Evolutionary conservation across 306 rosid genomes (phyloP).

Genomic region (Pyrus bretschneideri): DNA sequence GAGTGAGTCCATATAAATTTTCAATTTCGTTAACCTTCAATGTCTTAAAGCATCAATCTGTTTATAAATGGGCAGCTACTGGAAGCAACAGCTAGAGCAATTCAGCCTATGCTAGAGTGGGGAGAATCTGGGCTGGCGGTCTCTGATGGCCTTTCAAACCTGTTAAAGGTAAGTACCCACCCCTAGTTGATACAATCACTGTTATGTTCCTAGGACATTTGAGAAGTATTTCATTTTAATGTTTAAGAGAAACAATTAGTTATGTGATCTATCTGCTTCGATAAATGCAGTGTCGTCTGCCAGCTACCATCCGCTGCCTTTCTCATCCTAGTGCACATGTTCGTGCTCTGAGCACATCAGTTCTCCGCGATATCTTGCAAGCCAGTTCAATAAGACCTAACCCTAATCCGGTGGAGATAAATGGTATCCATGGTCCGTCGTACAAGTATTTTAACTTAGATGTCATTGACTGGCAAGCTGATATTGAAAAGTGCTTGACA

Average conservation of each 20-base stretch:
- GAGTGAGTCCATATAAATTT: background rate
- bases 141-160: slow-evolving; percentile 93
- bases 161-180: slow-evolving; percentile 53
- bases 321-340: slow-evolving; percentile 91
- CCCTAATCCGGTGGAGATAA: slow-evolving; percentile 35
- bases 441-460: slow-evolving; percentile 47
- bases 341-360: slow-evolving; percentile 79
- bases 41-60: slow-evolving; percentile 1
- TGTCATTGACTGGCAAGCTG: slow-evolving; percentile 70
- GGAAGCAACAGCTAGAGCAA: slow-evolving; percentile 93
- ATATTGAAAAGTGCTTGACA: slow-evolving; percentile 68
- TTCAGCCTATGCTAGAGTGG: slow-evolving; percentile 71
- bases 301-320: slow-evolving; percentile 77
- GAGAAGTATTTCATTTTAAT: background rate
- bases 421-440: slow-evolving; percentile 43
- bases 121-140: slow-evolving; percentile 89
- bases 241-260: background rate
- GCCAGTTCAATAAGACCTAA: slow-evolving; percentile 48
- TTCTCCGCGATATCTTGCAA: slow-evolving; percentile 76
- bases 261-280: slow-evolving; percentile 10
- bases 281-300: slow-evolving; percentile 71
- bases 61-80: slow-evolving; percentile 46
- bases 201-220: background rate
- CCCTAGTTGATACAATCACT: background rate
- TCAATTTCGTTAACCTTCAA: background rate